Base-by-base conservation (phyloP, 768 basidiomycete genomes). In the Lactarius quietus region DNA sequence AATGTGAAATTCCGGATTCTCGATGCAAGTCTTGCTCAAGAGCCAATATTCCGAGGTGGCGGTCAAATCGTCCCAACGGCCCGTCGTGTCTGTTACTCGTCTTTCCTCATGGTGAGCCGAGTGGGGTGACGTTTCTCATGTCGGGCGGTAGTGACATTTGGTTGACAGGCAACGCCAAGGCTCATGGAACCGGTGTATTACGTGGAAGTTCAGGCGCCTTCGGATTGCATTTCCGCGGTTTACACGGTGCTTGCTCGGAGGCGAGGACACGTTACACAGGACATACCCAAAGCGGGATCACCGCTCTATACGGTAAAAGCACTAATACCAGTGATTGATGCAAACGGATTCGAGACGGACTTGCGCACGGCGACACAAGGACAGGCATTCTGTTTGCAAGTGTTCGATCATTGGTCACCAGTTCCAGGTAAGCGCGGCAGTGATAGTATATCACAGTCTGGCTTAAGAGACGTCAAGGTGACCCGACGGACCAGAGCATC, bases 1-100 rank as follows among this genome's bases (percentile, higher is more conserved):
- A 96, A 97, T 71, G 96, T 98, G 69, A 99, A 98, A 76, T 99
- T 98, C 86, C 86, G 97, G 26, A 82, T 99, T 62, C 79, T 98
- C 64, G 96, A 98, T 72, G 93, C 96, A 9, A 89, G 85, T 70
- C 80, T 99, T 31, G 95, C 97, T 7, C 89, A 88, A 73, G 97
- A 98, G 74, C 93, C 95, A 72, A 99, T 99, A 75, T 98, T 92
- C 82, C 90, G 97, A 41, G 97, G 97, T 38, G 94, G 95, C 65
- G 96, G 97, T 64, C 97, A 98, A 76, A 96, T 99, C 72, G 97
- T 99, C 68, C 97, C 97, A 55, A 98, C 97, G 15, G 94, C 95
- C n/a, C 88, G 97, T 68, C 87, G 97, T 39, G 97, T 98, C 63
- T 99, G 97, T 78, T 99, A 99, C 73, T 98, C 97, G 35, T 97